A percentile compares a stretch with the other conserved stretches of the same genome.
Evolutionary conservation across 2,329 filamentous ascomycete genomes (phyloP).

Genomic region (Rutstroemia sp.): DNA sequence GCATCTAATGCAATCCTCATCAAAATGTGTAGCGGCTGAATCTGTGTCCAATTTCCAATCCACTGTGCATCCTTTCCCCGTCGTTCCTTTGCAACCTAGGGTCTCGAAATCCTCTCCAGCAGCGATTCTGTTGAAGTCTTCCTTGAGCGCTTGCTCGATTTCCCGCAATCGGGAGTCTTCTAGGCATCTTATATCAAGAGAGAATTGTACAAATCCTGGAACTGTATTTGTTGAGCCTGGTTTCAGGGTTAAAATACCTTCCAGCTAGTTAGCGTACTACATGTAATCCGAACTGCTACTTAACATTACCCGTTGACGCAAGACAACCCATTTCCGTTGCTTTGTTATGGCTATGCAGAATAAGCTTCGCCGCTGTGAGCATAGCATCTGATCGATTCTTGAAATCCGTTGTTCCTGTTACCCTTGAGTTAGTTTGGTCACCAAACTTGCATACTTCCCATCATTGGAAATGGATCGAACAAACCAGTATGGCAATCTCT

Average conservation of each 20-base stretch:
- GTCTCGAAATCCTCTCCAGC: slow-evolving; percentile 45
- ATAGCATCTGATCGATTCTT: slow-evolving; percentile 60
- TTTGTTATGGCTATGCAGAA: slow-evolving; percentile 55
- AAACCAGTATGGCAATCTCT: slow-evolving; percentile 60
- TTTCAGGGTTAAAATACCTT: slow-evolving; percentile 56
- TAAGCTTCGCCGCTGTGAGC: slow-evolving; percentile 59
- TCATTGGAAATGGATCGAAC: background rate
- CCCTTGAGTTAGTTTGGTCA: background rate
- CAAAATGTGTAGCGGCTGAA: slow-evolving; percentile 55
- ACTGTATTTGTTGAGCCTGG: slow-evolving; percentile 70
- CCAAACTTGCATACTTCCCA: background rate
- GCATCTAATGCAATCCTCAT: slow-evolving; percentile 58
- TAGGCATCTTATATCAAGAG: slow-evolving; percentile 57
- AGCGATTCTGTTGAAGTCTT: slow-evolving; percentile 53
- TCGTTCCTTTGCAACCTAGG: slow-evolving; percentile 36
- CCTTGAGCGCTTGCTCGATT: slow-evolving; percentile 49
- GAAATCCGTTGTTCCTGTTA: slow-evolving; percentile 56
- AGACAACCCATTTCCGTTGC: slow-evolving; percentile 54
- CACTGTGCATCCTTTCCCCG: slow-evolving; percentile 44
- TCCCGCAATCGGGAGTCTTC: slow-evolving; percentile 47
- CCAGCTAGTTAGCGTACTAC: background rate
- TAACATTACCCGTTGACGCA: slow-evolving; percentile 40
- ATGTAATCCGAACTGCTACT: background rate
- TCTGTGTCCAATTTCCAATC: slow-evolving; percentile 55
- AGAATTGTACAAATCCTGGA: slow-evolving; percentile 59